These are phyloP conservation scores for Arthrobotrys sinensis DNA, from an alignment of 2,329 filamentous ascomycete genomes.

Conservation along the genomic window DNA sequence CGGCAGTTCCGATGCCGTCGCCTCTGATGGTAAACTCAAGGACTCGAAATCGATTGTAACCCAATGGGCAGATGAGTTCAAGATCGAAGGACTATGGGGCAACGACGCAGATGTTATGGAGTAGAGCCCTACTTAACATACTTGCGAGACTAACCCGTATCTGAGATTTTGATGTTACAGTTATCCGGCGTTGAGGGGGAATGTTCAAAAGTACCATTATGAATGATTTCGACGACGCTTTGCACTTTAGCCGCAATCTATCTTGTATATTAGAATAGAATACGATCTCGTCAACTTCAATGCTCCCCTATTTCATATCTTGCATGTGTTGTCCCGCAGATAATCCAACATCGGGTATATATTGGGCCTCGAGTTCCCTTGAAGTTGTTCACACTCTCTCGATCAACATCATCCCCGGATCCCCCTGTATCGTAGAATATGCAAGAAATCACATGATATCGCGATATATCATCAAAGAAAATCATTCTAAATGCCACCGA, in stretches of 20 bases:
- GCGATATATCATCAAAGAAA: constrained; percentile 57
- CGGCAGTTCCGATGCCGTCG: constrained; percentile 66
- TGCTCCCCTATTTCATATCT: not conserved
- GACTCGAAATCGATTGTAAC: constrained; percentile 90
- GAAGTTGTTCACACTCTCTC: not conserved
- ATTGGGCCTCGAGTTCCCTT: not conserved
- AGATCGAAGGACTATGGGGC: constrained; percentile 89
- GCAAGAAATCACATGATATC: constrained; percentile 63
- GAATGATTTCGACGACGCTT: constrained; percentile 34
- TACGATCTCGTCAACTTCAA: constrained; percentile 3
- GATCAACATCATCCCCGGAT: constrained; percentile 46
- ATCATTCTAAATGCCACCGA: constrained; percentile 57
- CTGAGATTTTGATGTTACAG: constrained; percentile 23
- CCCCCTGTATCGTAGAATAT: not conserved
- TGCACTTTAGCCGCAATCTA: constrained; percentile 25
- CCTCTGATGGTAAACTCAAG: constrained; percentile 70
- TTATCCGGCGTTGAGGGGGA: constrained; percentile 38
- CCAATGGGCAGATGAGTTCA: constrained; percentile 95
- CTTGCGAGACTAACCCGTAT: not conserved
- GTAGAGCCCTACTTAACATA: constrained; percentile 14
- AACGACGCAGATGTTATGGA: constrained; percentile 42
- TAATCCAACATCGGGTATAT: not conserved
- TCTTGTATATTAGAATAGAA: constrained; percentile 58
- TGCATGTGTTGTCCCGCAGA: constrained; percentile 18
- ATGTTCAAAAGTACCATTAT: constrained; percentile 43